Base-by-base conservation (phyloP, 179 eudicot species). In the Vitellaria paradoxa region DNA sequence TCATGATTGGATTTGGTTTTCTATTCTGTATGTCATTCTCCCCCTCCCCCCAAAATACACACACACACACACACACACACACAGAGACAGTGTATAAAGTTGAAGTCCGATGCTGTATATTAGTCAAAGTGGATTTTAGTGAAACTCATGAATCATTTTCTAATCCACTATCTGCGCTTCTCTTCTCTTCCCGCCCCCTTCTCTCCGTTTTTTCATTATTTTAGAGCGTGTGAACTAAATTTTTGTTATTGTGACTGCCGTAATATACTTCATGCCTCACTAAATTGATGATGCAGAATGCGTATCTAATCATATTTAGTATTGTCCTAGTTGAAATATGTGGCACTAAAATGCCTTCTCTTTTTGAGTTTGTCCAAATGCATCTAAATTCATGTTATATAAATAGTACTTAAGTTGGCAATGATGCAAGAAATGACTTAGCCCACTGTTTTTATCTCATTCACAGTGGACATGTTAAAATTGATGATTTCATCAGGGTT, bases 381-480 rank as follows among this genome's bases (percentile, higher is more conserved):
- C 47, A 2, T 50, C 45, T 49, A 24, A 13, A 9, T 46, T 45
- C 24, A 45, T 9, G 20, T 3, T 5, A 14, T 42, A 72, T 23
- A 69, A 13, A 20, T 76, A 12, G 15, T 10, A 17, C 40, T 49
- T 17, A 46, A 46, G 52, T 70, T 30, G 59, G 30, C 63, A 53
- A 10, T 37, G 6, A 52, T 50, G 18, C 20, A 20, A 65, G 57
- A 50, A 37, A n/a, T 50, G 23, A 0, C 61, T 74, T 18, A 67
- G 78, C 57, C 70, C 50, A 20, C 15, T 11, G 40, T 45, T 78
- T 61, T 76, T 65, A 65, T 77, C 66, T 70, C 71, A 56, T 75
- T 75, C 69, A 66, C 96, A 95, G 99, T 84, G 99, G 97, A 71
- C 73, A 69, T 76, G 92, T 93, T 57, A 78, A 81, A 74, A 77